Base-by-base conservation (phyloP, 2,329 filamentous ascomycete species). In the Trichoderma atroviride region DNA sequence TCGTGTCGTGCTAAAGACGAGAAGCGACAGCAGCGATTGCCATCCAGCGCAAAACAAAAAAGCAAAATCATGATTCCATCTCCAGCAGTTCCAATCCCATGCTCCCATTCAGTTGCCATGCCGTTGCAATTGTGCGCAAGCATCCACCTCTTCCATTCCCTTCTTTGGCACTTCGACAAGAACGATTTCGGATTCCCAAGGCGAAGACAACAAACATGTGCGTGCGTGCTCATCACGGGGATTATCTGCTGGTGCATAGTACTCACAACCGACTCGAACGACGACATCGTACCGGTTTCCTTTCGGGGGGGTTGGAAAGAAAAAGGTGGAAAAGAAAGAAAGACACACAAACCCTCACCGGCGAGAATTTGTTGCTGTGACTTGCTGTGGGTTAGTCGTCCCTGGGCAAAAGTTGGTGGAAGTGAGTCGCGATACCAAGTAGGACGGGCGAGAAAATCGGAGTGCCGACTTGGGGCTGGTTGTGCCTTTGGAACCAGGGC, bases 201-300 rank as follows among this genome's bases (percentile, higher is more conserved):
- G 64, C 66, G 56, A 66, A 66, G 64, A 66, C 50, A 66, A 50
- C 22, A 22, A 66, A 50, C 22, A 22, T 50, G 43, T 65, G 47
- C 33, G 43, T 65, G 47, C 33, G 55, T 67, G 40, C 19, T 59
- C 10, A 29, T 68, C 40, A 62, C 40, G 59, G 53, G 70, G 57
- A 35, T 35, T 55, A 50, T 70, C 33, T 58, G 35, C 47, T 70
- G 63, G 62, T 69, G 72, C 33, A 35, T 2, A 70, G 68, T 78
- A 90, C 88, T 90, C 84, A 91, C 89, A 86, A 89, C 88, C 83
- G 84, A 81, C 86, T 91, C 89, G 84, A 91, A 90, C 79, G 86
- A 87, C 82, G 88, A 90, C 88, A 90, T 90, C 81, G 85, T 87
- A 77, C 74, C 75, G 78, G 82, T 11, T 79, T 80, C n/a, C 75